Evolutionary conservation across 2,329 filamentous ascomycete species (phyloP), one percentile per base, ranked within the genome.

Genomic region (Coniella lustricola): DNA sequence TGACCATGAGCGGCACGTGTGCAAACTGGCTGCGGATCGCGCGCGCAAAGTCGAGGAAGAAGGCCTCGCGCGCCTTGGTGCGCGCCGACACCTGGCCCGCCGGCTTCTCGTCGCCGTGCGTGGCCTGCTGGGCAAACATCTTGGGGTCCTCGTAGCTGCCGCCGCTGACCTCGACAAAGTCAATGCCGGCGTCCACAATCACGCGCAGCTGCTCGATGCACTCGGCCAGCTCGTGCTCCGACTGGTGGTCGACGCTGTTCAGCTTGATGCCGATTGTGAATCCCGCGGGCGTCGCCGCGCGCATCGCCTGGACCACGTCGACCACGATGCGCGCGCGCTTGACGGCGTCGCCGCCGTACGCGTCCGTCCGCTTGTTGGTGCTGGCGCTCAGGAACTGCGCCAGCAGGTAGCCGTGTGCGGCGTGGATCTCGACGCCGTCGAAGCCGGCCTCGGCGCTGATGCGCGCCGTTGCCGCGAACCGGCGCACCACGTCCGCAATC

Each of bases 111-210:
- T 3, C 14, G 3, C 44, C 8, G 35, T 39, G n/a, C 20, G 9
- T 21, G 7, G 20, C 18, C n/a, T 17, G 1, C 9, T 16, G 12
- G 4, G 35, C 17, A 50, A 59, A 44, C 57, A 77, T 74, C 44
- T 54, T 57, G 0, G 77, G 71, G 48, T 79, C 62, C 55, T 82
- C 75, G 54, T 76, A 82, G 0, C 62, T 75, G 0, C 84, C 83
- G 0, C 84, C 84, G 16, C 75, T 80, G 21, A 87, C 73, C 62
- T 88, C 83, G 2, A 87, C 64, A 54, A 85, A 86, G 62, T 87
- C 84, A 1, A 87, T 64, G 4, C 66, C 75, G 34, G 68, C 70
- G 4, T 64, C 65, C 0, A 62, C 62, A 4, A 82, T 71, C 16
- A 68, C 59, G n/a, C 67, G 62, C 9, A 84, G 67, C 58, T 86